Conservation (phyloP, 352 stramenopile genomes). For the Stramenopiles sp. region DNA sequence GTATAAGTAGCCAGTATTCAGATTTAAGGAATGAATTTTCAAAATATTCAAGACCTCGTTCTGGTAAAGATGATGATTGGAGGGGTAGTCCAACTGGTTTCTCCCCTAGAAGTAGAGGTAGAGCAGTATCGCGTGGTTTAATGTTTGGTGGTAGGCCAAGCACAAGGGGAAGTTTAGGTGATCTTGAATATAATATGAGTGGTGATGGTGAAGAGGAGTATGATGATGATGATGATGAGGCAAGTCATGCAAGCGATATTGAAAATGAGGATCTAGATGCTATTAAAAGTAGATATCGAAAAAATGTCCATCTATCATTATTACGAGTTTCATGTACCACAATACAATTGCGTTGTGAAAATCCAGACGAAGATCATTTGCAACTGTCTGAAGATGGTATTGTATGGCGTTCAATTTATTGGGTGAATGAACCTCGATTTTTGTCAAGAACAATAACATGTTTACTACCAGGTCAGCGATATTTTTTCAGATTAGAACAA, state of each 20-base stretch:
- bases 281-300: too few species aligned
- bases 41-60: neutral
- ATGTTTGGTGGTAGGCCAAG: constrained; percentile 5
- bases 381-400: neutral
- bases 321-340: neutral
- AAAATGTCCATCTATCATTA: neutral
- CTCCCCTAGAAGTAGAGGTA: neutral
- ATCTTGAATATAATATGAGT: neutral
- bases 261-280: neutral
- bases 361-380: neutral
- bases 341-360: neutral
- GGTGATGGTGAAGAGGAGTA: neutral
- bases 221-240: neutral
- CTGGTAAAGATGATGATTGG: neutral
- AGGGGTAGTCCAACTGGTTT: neutral
- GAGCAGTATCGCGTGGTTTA: neutral
- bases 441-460: neutral
- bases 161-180: neutral
- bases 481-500: neutral
- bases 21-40: neutral
- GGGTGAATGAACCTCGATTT: neutral
- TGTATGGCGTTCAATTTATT: neutral
- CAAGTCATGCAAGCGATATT: too few species aligned
- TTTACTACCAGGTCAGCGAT: neutral
- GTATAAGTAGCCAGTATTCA: neutral